phyloP scores from a whole-genome alignment of 768 basidiomycete genomes.

The Trametes villosa region DNA sequence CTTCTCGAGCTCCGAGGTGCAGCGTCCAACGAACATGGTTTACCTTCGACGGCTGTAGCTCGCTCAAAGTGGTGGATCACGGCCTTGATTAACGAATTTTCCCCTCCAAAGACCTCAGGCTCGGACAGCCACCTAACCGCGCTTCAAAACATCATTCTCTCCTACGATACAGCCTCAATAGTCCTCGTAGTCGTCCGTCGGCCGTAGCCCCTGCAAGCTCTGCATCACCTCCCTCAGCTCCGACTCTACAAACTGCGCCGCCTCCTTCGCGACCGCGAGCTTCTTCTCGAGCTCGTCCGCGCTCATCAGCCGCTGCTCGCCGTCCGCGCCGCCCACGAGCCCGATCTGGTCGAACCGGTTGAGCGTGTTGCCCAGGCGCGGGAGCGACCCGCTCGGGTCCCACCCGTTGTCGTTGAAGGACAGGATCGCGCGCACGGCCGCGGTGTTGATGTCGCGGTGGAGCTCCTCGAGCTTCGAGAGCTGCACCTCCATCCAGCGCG shows the following conservation, averaged over 20 bases:
- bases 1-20: no score
- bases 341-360: slow-evolving; percentile 71
- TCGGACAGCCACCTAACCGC: neutral
- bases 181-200: slow-evolving; percentile 44
- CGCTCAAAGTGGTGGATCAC: no score
- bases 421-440: slow-evolving; percentile 80
- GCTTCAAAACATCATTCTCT: neutral
- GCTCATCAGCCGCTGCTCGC: slow-evolving; percentile 54
- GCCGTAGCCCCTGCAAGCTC: slow-evolving; percentile 59
- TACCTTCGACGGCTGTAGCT: no score
- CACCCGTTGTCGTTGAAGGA: slow-evolving; percentile 86
- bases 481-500: slow-evolving; percentile 93
- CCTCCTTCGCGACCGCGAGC: slow-evolving; percentile 69
- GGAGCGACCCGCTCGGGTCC: slow-evolving; percentile 72
- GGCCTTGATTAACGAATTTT: no score
- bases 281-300: slow-evolving; percentile 78
- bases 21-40: no score
- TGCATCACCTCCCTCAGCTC: slow-evolving; percentile 79
- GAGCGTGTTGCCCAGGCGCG: slow-evolving; percentile 70
- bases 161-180: neutral
- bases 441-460: slow-evolving; percentile 88
- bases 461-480: slow-evolving; percentile 86
- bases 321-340: slow-evolving; percentile 48
- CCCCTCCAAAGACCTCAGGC: no score
- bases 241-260: slow-evolving; percentile 70